Evolutionary conservation across 1,139 yeast genomes (phyloP).

Genomic region (Geotrichum restrictum): DNA sequence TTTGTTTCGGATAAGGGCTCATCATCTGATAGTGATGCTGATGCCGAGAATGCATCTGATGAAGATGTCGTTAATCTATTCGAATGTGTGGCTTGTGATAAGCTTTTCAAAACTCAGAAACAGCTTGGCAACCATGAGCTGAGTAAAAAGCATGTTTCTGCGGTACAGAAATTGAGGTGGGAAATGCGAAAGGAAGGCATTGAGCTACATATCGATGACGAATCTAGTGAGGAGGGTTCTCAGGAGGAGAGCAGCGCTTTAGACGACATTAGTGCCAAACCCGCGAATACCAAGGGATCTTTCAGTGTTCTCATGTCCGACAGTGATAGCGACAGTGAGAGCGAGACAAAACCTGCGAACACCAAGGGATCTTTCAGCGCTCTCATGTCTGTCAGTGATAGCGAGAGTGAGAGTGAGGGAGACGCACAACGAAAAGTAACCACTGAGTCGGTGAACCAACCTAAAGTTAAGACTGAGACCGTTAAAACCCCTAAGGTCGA

Average conservation of each 20-base stretch:
- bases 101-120: slow-evolving; percentile 70
- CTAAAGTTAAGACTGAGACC: too few species aligned
- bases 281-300: slow-evolving; percentile 4
- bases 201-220: slow-evolving; percentile 46
- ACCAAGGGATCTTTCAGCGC: slow-evolving; percentile 14
- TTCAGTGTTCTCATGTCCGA: slow-evolving; percentile 16
- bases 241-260: too few species aligned
- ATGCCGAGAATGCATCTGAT: slow-evolving; percentile 23
- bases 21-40: neutral
- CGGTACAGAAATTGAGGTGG: slow-evolving; percentile 58
- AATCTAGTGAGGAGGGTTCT: neutral
- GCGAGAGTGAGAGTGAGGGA: neutral
- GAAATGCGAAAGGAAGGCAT: slow-evolving; percentile 83
- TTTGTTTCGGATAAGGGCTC: slow-evolving; percentile 24
- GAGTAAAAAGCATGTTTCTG: slow-evolving; percentile 72
- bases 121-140: slow-evolving; percentile 74
- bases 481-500: too few species aligned
- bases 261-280: too few species aligned
- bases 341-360: neutral
- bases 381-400: slow-evolving; percentile 7
- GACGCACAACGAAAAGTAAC: too few species aligned
- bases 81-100: slow-evolving; percentile 87
- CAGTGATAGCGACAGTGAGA: neutral
- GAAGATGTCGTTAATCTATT: slow-evolving; percentile 47
- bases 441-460: too few species aligned